Conservation (phyloP, 805 yeast genomes). For the Torulaspora maleeae region DNA sequence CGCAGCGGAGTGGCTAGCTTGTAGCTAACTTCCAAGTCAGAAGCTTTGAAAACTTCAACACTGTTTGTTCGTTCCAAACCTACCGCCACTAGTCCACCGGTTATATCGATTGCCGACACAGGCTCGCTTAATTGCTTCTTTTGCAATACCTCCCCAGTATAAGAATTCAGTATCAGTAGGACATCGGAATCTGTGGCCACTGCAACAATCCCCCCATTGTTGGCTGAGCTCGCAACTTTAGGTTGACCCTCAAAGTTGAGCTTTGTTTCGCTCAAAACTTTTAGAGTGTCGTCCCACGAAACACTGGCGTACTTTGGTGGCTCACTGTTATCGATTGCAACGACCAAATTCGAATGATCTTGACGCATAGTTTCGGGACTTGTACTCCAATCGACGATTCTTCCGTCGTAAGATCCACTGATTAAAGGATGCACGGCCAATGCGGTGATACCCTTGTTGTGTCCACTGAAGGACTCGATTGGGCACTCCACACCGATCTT, state of each 20-base stretch:
- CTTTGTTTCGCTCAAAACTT: constrained; percentile 29
- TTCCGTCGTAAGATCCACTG: constrained; percentile 84
- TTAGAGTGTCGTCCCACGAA: constrained; percentile 87
- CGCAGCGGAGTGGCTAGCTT: constrained; percentile 45
- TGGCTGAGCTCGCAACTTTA: constrained; percentile 39
- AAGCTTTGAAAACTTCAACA: constrained; percentile 39
- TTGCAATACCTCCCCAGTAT: constrained; percentile 32
- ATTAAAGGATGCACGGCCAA: constrained; percentile 36
- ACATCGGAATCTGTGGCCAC: constrained; percentile 46
- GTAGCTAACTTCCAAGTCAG: constrained; percentile 31
- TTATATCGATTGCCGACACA: constrained; percentile 46
- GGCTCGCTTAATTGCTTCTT: constrained; percentile 35
- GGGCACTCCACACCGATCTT: constrained; percentile 36
- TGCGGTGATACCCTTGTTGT: constrained; percentile 76
- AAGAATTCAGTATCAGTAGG: constrained; percentile 34
- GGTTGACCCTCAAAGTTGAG: constrained; percentile 46
- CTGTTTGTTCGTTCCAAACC: constrained; percentile 43
- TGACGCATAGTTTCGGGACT: constrained; percentile 35
- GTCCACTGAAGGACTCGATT: constrained; percentile 54
- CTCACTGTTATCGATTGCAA: constrained; percentile 41
- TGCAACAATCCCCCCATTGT: constrained; percentile 37
- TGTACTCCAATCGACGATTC: constrained; percentile 54
- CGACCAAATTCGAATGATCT: constrained; percentile 64
- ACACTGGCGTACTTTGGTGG: constrained; percentile 44
- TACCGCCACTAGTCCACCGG: constrained; percentile 43